phyloP scores from a whole-genome alignment of 176 grass and related monocot genomes.

The Stipa capillata region DNA sequence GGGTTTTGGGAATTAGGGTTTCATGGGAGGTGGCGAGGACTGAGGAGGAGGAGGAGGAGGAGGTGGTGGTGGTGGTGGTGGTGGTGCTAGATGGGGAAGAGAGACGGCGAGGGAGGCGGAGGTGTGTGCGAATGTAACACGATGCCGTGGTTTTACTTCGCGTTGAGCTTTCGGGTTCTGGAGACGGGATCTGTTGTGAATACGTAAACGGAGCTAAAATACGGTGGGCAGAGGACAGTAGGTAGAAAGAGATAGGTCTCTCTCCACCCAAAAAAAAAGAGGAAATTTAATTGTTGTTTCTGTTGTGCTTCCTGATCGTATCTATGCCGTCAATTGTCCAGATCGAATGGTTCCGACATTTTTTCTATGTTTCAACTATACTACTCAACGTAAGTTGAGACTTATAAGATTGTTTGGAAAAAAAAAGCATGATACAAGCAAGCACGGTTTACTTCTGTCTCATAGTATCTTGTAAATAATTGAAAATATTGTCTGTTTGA shows the following conservation, averaged over 20 bases:
- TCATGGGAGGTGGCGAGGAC: constrained; percentile 22
- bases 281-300: not conserved
- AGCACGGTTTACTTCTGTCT: no score
- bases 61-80: not conserved
- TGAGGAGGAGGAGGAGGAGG: not conserved
- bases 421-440: no score
- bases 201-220: not conserved
- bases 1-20: constrained; percentile 40
- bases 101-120: constrained; percentile 10
- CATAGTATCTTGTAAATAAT: no score
- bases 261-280: no score
- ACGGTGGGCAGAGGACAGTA: no score
- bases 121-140: not conserved
- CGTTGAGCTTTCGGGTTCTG: not conserved
- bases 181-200: not conserved
- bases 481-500: no score
- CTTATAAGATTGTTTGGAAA: no score
- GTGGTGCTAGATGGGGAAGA: not conserved
- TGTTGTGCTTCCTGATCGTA: not conserved
- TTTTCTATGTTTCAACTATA: not conserved
- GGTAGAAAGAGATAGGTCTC: no score
- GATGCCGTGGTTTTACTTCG: not conserved
- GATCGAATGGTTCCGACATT: not conserved
- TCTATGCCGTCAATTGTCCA: not conserved
- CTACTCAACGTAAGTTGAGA: not conserved